A percentile compares a stretch with the other conserved stretches of the same genome.
Evolutionary conservation across 2,329 filamentous ascomycete genomes (phyloP).

Genomic region (Beauveria sp.): DNA sequence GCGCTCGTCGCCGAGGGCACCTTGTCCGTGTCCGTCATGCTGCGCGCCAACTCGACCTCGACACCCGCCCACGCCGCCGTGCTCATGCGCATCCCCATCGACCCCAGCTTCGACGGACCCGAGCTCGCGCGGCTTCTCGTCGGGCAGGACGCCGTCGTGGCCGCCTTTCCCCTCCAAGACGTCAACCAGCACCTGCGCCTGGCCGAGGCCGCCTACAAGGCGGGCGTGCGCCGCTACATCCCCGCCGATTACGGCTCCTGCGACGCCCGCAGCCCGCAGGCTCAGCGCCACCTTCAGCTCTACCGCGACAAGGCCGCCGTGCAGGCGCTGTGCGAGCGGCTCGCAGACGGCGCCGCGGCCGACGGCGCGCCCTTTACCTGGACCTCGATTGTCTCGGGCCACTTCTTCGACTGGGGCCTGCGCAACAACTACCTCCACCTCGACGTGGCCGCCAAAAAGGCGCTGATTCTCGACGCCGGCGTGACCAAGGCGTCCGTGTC

Average conservation of each 20-base stretch:
- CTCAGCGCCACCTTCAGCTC: conserved; percentile 24
- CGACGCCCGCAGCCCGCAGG: conserved; percentile 28
- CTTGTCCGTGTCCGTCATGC: conserved; percentile 48
- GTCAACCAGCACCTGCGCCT: conserved; percentile 39
- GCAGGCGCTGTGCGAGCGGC: conserved; percentile 22
- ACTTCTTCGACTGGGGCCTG: conserved; percentile 44
- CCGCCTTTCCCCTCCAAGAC: conserved; percentile 30
- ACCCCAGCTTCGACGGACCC: conserved; percentile 22
- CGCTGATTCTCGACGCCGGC: conserved; percentile 45
- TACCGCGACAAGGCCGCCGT: conserved; percentile 29
- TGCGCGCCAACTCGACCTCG: conserved; percentile 31
- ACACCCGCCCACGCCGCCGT: conserved; percentile 20
- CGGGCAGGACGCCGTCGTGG: conserved; percentile 50
- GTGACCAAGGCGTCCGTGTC: conserved; percentile 40
- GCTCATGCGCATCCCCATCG: conserved; percentile 19
- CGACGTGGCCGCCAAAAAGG: conserved; percentile 33
- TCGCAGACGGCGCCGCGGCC: conserved; percentile 17
- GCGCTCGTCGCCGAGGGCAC: conserved; percentile 27
- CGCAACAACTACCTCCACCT: conserved; percentile 31
- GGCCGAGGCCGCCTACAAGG: conserved; percentile 50
- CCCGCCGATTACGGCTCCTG: conserved; percentile 49
- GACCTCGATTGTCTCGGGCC: conserved; percentile 36
- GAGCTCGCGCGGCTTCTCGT: conserved; percentile 39
- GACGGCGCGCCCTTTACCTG: conserved; percentile 41
- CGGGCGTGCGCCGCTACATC: conserved; percentile 54